Conservation (phyloP, 2,329 filamentous ascomycete species). For the Alternaria novae-zelandiae region DNA sequence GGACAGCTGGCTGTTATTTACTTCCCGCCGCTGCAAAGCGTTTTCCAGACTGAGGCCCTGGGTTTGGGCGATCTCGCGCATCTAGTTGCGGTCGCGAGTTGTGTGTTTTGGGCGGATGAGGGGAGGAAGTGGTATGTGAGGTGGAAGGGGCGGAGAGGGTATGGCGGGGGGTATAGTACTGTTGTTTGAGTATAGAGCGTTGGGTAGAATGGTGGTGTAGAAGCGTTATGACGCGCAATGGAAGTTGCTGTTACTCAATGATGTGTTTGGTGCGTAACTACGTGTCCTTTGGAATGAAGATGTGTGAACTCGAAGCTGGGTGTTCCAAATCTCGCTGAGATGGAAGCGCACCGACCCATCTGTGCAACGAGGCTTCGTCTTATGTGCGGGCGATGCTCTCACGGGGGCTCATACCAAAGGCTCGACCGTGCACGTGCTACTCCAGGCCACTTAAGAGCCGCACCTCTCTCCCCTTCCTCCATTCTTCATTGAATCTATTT, state of each 20-base stretch:
- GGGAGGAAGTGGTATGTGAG: constrained; percentile 71
- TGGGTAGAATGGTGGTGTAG: not conserved
- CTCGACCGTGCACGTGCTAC: not conserved
- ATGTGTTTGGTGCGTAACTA: not conserved
- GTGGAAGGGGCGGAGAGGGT: constrained; percentile 48
- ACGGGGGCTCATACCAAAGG: not conserved
- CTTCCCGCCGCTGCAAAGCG: constrained; percentile 87
- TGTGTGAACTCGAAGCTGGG: no score
- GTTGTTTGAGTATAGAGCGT: constrained; percentile 40
- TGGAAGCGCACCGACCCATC: not conserved
- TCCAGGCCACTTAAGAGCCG: accelerated
- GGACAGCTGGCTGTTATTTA: constrained; percentile 94
- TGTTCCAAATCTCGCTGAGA: no score
- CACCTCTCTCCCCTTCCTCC: not conserved
- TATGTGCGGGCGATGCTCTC: not conserved
- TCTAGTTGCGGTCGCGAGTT: constrained; percentile 78
- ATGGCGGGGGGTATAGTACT: constrained; percentile 47
- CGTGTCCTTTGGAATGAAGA: accelerated
- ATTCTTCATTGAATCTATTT: not conserved
- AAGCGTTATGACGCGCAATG: not conserved
- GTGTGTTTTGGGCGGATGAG: constrained; percentile 96
- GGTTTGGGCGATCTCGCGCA: constrained; percentile 74
- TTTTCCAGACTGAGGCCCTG: constrained; percentile 94
- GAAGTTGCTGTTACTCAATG: not conserved
- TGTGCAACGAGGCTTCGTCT: accelerated